Evolutionary conservation across 177 flowering plant genomes (phyloP).

Genomic region (Vitis hybrid): DNA sequence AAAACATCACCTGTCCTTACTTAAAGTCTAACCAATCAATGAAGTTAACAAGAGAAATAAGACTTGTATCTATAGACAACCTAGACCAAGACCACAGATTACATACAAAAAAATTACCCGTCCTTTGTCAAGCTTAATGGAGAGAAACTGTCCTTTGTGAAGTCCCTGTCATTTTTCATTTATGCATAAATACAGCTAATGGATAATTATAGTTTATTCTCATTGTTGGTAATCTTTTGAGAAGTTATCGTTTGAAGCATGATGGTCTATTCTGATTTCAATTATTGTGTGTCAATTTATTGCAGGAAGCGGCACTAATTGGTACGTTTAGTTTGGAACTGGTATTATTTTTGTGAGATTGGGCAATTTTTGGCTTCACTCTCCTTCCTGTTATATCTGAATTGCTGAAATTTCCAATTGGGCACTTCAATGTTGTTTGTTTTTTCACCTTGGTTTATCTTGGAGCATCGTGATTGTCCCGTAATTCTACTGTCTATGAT

Average conservation of each 20-base stretch:
- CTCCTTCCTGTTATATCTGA: constrained; percentile 8
- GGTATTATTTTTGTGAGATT: constrained; percentile 16
- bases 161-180: not conserved
- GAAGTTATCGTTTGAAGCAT: not conserved
- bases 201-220: not conserved
- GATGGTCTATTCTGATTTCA: not conserved
- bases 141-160: not conserved
- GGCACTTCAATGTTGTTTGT: not conserved
- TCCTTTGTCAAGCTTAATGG: not conserved
- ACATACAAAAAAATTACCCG: not conserved
- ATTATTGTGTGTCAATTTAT: constrained; percentile 4
- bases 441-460: constrained; percentile 8
- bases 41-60: too few species aligned
- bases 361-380: constrained; percentile 15
- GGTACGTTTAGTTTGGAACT: constrained; percentile 19
- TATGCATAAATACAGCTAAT: not conserved
- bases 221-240: not conserved
- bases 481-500: not conserved
- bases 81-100: too few species aligned
- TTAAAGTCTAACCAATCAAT: too few species aligned
- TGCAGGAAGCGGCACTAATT: constrained; percentile 21
- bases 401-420: not conserved
- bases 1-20: too few species aligned
- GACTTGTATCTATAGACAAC: too few species aligned
- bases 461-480: constrained; percentile 6